Percentiles rank a stretch among this genome's conserved stretches.
phyloP scores from a whole-genome alignment of 257 asterid genomes.

The Mentha longifolia region DNA sequence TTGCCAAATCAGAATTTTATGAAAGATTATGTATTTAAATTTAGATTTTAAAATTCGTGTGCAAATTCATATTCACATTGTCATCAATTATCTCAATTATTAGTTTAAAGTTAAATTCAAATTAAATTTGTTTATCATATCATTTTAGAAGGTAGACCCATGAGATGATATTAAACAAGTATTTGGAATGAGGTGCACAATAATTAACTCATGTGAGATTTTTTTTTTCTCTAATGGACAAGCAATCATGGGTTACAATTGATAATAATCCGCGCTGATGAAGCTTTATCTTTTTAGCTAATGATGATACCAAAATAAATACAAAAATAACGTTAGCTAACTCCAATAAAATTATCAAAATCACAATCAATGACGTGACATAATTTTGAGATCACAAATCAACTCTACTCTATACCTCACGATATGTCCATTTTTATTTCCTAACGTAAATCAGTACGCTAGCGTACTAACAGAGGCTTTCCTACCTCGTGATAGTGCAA shows the following conservation, averaged over 20 bases:
- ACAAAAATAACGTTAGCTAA: background rate
- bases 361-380: slow-evolving; percentile 1
- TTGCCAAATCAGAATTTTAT: too few species aligned
- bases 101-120: too few species aligned
- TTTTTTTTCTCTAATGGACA: slow-evolving; percentile 20
- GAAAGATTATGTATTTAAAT: too few species aligned
- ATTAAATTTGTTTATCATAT: too few species aligned
- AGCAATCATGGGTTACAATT: slow-evolving; percentile 32
- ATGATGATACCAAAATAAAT: background rate
- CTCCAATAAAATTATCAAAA: slow-evolving; percentile 19
- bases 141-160: background rate
- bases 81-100: too few species aligned
- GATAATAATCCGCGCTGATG: slow-evolving; percentile 8
- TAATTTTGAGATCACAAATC: slow-evolving; percentile 14
- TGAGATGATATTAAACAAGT: background rate
- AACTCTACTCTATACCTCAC: background rate
- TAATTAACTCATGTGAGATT: slow-evolving; percentile 32
- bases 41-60: too few species aligned
- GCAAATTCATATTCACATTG: too few species aligned
- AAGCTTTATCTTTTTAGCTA: slow-evolving; percentile 22
- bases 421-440: background rate
- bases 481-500: background rate
- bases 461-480: background rate
- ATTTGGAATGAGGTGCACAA: background rate
- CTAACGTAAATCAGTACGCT: background rate